These are phyloP conservation scores for Wickerhamia fluorescens DNA, from an alignment of 805 yeast genomes.

Conservation along the genomic window DNA sequence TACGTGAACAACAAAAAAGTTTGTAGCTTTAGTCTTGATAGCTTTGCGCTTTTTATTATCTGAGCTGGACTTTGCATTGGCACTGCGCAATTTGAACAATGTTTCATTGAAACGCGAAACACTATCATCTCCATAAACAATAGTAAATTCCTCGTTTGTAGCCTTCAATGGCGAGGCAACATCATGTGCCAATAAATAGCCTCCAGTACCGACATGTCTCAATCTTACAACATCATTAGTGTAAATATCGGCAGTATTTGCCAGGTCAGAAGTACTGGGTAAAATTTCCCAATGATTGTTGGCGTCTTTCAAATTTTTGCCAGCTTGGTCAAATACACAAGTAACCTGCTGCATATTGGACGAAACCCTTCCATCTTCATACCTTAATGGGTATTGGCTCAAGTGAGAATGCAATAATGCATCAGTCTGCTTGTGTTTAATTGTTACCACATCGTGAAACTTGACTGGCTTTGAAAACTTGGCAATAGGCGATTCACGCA, in stretches of 20 bases:
- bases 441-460: conserved; percentile 67
- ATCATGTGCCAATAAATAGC: conserved; percentile 81
- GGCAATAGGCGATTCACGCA: conserved; percentile 76
- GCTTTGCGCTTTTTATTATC: conserved; percentile 43
- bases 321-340: conserved; percentile 41
- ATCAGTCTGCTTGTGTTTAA: conserved; percentile 74
- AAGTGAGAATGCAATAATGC: conserved; percentile 80
- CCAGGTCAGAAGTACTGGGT: conserved; percentile 44
- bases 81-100: conserved; percentile 63
- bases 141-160: conserved; percentile 90
- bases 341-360: conserved; percentile 95
- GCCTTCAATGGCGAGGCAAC: conserved; percentile 92
- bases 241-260: conserved; percentile 33
- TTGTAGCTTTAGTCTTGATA: conserved; percentile 64
- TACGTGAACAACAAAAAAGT: conserved; percentile 68
- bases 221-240: conserved; percentile 75
- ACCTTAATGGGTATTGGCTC: conserved; percentile 75
- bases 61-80: conserved; percentile 15
- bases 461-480: conserved; percentile 63
- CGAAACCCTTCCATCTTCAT: conserved; percentile 93
- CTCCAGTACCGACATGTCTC: conserved; percentile 73
- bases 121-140: conserved; percentile 53
- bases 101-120: conserved; percentile 58
- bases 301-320: conserved; percentile 30
- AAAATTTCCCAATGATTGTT: conserved; percentile 85